Conservation (phyloP, 169 alveolate species). For the Eimeria brunetti region DNA sequence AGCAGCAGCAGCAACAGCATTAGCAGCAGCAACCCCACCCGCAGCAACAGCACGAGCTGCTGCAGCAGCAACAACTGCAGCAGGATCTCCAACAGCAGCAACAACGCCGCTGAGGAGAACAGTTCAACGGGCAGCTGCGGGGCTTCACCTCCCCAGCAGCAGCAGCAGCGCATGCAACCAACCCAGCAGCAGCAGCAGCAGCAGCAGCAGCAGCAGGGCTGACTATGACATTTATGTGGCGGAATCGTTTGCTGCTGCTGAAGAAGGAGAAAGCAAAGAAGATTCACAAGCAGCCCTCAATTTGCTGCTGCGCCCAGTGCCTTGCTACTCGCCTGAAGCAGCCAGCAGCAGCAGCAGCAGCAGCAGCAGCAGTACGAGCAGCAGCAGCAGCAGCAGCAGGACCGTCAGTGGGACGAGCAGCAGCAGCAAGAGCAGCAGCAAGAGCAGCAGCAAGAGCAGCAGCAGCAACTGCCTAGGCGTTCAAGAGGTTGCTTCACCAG, state of each 20-base stretch:
- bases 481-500: too few species aligned
- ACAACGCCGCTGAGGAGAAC: background rate
- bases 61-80: background rate
- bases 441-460: too few species aligned
- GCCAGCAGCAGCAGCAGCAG: background rate
- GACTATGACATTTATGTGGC: background rate
- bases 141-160: background rate
- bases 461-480: too few species aligned
- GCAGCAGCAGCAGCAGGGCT: background rate
- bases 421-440: too few species aligned
- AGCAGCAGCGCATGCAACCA: background rate
- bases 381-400: constrained; percentile 62
- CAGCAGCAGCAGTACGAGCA: too few species aligned
- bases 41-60: constrained; percentile 10
- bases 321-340: background rate
- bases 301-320: constrained; percentile 24
- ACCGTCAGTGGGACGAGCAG: constrained; percentile 2
- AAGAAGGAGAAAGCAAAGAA: background rate
- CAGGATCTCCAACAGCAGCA: constrained; percentile 4
- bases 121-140: background rate
- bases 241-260: background rate
- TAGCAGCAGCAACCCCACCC: background rate
- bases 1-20: constrained; percentile 13
- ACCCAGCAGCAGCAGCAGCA: constrained; percentile 12
- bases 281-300: constrained; percentile 20